Base-by-base conservation (phyloP, 2,329 filamentous ascomycete species). In the Aspergillus persii region DNA sequence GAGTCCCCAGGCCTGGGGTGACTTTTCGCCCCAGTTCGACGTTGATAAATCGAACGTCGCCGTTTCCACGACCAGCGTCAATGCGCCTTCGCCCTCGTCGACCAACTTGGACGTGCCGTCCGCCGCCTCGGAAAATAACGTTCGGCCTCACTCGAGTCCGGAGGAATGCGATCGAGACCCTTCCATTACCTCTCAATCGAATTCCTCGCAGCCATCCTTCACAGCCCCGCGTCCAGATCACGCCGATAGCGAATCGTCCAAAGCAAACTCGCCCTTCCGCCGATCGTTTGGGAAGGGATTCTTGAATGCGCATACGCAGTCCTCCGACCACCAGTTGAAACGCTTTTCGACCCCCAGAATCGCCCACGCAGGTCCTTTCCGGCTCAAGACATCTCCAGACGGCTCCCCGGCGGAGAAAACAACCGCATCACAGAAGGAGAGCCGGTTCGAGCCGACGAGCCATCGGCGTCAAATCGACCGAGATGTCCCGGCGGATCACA, bases 211-310 rank as follows among this genome's bases (percentile, higher is more conserved):
- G 52, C 59, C 60, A 23, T 69, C 69, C 8, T 54, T 66, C 41
- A 47, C 64, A 4, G 57, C 58, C 8, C 57, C 61, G 31, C 68
- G 62, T 46, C 56, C 63, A 18, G 67, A 73, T 18, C 65, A 66
- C 48, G 64, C 64, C n/a, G 68, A 75, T 50, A 58, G 58, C 33
- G 69, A 72, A 18, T 63, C 66, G 7, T 68, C 64, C 12, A 75
- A 76, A 60, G 63, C 71, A 18, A 71, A 56, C 49, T 76, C 75
- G 5, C 72, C 74, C 4, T 77, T 75, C 60, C 70, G 71, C 47
- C 65, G 70, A 23, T 72, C 73, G 2, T 71, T 76, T 57, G 73
- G 71, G 8, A 75, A 73, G 58, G 66, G 66, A n/a, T 44, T 65
- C 11, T 60, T 69, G 33, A 68, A 58, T 50, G 39, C 68, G 1